Conservation (phyloP, 768 basidiomycete species). For the Podaxis mareebaensis region DNA sequence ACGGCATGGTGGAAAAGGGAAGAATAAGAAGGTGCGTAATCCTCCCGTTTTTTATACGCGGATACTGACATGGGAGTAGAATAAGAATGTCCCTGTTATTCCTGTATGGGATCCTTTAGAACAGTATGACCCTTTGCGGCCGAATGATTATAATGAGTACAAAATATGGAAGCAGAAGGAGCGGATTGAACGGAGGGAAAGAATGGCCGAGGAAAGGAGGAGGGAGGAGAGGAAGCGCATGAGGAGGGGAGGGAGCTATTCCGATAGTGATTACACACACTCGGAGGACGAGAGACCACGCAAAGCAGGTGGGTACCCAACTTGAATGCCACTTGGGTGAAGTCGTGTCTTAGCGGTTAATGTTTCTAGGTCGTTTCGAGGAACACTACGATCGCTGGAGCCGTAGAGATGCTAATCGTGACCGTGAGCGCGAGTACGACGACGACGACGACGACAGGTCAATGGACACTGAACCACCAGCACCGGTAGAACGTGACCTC, state of each 20-base stretch:
- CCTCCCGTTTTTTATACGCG: background rate
- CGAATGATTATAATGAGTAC: slow-evolving; percentile 89
- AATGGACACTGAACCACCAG: slow-evolving; percentile 25
- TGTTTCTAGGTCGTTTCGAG: slow-evolving; percentile 46
- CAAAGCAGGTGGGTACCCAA: slow-evolving; percentile 57
- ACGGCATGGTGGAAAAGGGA: slow-evolving; percentile 48
- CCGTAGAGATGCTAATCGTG: slow-evolving; percentile 41
- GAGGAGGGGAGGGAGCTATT: slow-evolving; percentile 58
- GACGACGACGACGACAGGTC: slow-evolving; percentile 21
- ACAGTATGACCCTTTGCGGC: slow-evolving; percentile 77
- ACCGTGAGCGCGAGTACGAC: slow-evolving; percentile 19
- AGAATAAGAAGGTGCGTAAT: slow-evolving; percentile 60
- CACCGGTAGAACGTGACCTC: slow-evolving; percentile 41
- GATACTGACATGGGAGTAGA: slow-evolving; percentile 37
- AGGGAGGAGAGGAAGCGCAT: slow-evolving; percentile 58
- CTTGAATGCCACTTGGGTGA: background rate
- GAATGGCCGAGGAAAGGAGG: slow-evolving; percentile 59
- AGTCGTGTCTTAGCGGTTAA: background rate
- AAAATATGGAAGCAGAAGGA: slow-evolving; percentile 79
- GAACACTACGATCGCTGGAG: slow-evolving; percentile 55
- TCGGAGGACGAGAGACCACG: slow-evolving; percentile 69
- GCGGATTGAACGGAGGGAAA: slow-evolving; percentile 70
- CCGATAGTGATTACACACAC: slow-evolving; percentile 62
- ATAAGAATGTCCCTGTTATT: slow-evolving; percentile 55
- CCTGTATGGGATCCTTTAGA: slow-evolving; percentile 78